Base-by-base conservation (phyloP, 2,329 filamentous ascomycete genomes). In the Fusarium pininemorale region DNA sequence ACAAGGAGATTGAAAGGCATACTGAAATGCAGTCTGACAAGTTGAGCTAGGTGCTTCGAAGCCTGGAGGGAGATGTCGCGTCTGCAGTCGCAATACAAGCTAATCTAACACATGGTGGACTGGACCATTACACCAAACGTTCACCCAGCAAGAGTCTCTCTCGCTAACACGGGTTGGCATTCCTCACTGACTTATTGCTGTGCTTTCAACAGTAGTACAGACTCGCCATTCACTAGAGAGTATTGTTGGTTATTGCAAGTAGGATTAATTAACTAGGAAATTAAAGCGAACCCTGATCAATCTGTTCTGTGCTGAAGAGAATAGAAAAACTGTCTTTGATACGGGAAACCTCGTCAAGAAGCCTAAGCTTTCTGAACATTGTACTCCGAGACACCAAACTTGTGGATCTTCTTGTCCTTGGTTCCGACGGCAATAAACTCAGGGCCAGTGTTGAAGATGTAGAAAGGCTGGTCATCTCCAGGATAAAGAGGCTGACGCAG, bases 351-450 rank as follows among this genome's bases (percentile, higher is more conserved):
- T 16, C 3, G 4, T 11, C 5, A 7, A n/a, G 22, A 16, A 20
- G 7, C 15, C 37, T 61, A 61, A 37, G 58, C 48, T 20, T 61
- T 37, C 48, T 60, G 41, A 38, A 69, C 22, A 39, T 68, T 62
- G 30, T 56, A 66, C 26, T 62, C 53, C 10, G 59, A 61, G 15
- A 16, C 35, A 45, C 70, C 67, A 37, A 68, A 70, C 48, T 70
- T 50, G 15, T 72, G 44, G 14, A 72, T 47, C 45, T 62, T 53
- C 51, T 58, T 71, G 47, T 72, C 70, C 4, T 62, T 32, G 4
- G 63, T 51, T 26, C 70, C 70, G 14, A 72, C 62, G 4, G 67
- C 67, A 37, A 72, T 64, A 28, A 63, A 70, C 45, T 72, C 58
- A 16, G 38, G 15, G 15, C 54, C 70, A 12, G 70, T 37, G 3